These are phyloP conservation scores for Saccharomycopsis hybrid DNA, from an alignment of 1,139 yeast species.

Conservation along the genomic window DNA sequence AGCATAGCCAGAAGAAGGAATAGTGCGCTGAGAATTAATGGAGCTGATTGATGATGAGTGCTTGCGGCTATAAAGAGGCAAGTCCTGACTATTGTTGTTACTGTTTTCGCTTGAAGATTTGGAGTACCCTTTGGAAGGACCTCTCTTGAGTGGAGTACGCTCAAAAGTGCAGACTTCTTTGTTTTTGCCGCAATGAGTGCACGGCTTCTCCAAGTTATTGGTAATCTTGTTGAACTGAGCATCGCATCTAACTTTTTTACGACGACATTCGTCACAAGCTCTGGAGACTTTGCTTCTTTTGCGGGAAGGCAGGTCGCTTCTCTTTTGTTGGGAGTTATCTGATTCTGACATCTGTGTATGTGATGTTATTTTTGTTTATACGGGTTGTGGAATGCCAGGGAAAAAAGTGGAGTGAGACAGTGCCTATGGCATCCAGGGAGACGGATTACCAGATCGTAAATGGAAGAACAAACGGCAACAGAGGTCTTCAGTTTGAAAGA, in stretches of 20 bases:
- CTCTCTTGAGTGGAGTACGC: slow-evolving; percentile 66
- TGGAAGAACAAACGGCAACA: not conserved
- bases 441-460: not conserved
- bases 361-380: too few species aligned
- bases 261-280: slow-evolving; percentile 48
- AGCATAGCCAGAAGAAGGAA: too few species aligned
- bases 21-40: too few species aligned
- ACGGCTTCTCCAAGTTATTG: slow-evolving; percentile 41
- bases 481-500: too few species aligned
- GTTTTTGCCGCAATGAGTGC: slow-evolving; percentile 52
- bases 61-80: not conserved
- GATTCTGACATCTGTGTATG: slow-evolving; percentile 3
- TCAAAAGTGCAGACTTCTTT: slow-evolving; percentile 55
- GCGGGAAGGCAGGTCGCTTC: slow-evolving; percentile 24
- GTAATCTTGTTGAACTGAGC: slow-evolving; percentile 42
- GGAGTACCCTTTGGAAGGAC: slow-evolving; percentile 68
- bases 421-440: too few species aligned
- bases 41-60: not conserved
- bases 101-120: slow-evolving; percentile 24
- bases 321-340: not conserved
- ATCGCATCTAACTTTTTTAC: slow-evolving; percentile 39
- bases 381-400: too few species aligned
- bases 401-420: too few species aligned
- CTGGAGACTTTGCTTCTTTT: slow-evolving; percentile 62
- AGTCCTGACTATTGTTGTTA: not conserved